Evolutionary conservation across 225 moss, liverwort and hornwort genomes (phyloP).

Genomic region (Pseudisothecium myosuroides): DNA sequence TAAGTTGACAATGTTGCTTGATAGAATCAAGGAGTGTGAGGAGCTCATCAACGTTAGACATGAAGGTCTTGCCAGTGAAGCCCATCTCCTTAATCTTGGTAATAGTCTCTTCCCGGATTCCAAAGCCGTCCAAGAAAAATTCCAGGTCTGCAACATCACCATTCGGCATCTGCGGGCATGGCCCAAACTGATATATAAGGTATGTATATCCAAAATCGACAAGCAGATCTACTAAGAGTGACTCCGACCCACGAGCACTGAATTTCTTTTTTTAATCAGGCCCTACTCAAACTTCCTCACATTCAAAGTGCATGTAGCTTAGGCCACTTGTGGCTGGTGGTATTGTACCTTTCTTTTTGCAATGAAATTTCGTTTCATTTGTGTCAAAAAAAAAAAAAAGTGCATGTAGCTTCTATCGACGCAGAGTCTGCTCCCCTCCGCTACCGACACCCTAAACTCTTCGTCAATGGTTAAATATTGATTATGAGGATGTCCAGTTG

Average conservation of each 20-base stretch:
- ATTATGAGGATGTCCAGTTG: background rate
- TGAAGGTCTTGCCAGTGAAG: constrained; percentile 41
- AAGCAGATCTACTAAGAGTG: background rate
- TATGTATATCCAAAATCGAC: background rate
- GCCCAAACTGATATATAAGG: background rate
- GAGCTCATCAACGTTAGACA: constrained; percentile 38
- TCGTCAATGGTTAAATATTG: background rate
- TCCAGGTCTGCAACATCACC: constrained; percentile 21
- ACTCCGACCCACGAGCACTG: background rate
- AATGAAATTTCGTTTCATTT: too few species aligned
- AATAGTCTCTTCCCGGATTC: constrained; percentile 27
- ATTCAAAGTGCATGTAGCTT: too few species aligned
- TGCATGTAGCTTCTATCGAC: background rate
- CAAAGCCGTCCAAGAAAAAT: constrained; percentile 29
- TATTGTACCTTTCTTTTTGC: too few species aligned
- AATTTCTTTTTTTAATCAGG: background rate
- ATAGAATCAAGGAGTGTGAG: constrained; percentile 33
- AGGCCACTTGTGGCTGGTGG: too few species aligned
- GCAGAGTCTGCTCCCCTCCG: background rate
- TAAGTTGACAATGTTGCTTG: constrained; percentile 32
- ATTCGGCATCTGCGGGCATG: background rate
- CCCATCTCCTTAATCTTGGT: constrained; percentile 46
- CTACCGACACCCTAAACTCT: background rate
- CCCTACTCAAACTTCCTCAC: background rate
- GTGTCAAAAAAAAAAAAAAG: too few species aligned